Base-by-base conservation (phyloP, 805 yeast genomes). In the Yarrowia osloensis region DNA sequence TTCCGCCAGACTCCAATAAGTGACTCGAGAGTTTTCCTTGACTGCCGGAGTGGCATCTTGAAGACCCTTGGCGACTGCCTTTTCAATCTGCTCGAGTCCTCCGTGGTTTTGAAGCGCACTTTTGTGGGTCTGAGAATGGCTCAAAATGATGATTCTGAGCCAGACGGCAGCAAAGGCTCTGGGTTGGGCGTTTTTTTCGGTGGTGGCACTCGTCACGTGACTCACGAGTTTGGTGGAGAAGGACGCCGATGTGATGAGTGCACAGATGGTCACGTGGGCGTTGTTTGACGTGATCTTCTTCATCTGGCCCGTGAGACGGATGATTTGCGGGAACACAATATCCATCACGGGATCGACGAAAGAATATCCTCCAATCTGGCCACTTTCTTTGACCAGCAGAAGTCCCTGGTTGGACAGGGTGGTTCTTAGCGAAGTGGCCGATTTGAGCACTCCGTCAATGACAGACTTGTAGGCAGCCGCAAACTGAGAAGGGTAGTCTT, bases 1-100 rank as follows among this genome's bases (percentile, higher is more conserved):
- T 21, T 79, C 80, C 70, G 81, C 82, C 67, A 85, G 82, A 15
- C 84, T 79, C 97, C 97, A 93, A 72, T 83, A 94, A 0, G 91
- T 81, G 2, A 81, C 79, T 74, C 97, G 83, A 79, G 88, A 89
- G 0, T 85, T 79, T 71, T 87, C 96, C 70, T 98, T 82, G 0
- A 90, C 97, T 0, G 84, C 79, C 0, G 93, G 91, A 68, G 89
- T 88, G 0, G 97, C 90, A 75, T 93, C 98, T 0, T 85, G 74
- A 0, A 95, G 78, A 22, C 94, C 88, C 71, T 85, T 87, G 3
- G 77, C 69, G 0, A 91, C 73, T 69, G 86, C 79, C 55, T 81
- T 84, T 37, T 80, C 86, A 0, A 87, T 75, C 4, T 76, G 71
- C 19, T 82, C 89, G 11, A 80, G 67, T 13, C 78, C 78, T 52